Evolutionary conservation across 176 grass and related monocot genomes (phyloP).

Genomic region (Bolboschoenus planiculmis): DNA sequence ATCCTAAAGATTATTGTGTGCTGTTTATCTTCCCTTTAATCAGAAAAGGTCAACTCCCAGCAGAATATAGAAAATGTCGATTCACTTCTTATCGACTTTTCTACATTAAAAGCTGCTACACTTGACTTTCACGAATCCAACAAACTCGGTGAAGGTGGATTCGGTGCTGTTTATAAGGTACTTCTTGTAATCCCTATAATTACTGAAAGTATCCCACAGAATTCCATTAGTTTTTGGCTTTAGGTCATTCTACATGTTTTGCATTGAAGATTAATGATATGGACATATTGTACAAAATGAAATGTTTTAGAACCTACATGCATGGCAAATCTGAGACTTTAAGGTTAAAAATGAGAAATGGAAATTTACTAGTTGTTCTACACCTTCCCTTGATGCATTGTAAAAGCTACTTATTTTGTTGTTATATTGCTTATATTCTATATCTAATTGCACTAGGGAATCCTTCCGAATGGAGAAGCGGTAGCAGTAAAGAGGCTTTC

Average conservation of each 20-base stretch:
- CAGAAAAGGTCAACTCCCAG: not conserved
- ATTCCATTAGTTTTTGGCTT: not conserved
- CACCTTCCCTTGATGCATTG: not conserved
- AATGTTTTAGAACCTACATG: not conserved
- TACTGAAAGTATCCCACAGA: not conserved
- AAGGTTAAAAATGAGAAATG: not conserved
- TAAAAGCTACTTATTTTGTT: not conserved
- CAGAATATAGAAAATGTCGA: slow-evolving; percentile 18
- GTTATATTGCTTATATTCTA: not conserved
- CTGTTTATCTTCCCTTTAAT: not conserved
- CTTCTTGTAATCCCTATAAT: not conserved
- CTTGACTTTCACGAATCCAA: slow-evolving; percentile 28
- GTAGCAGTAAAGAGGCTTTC: slow-evolving; percentile 30
- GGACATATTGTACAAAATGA: not conserved
- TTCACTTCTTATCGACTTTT: slow-evolving; percentile 35
- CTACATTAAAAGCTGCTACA: slow-evolving; percentile 29
- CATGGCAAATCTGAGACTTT: not conserved
- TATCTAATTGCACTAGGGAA: not conserved
- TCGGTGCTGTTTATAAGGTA: slow-evolving; percentile 46
- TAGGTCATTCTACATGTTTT: not conserved
- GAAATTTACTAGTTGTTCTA: not conserved
- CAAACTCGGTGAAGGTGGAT: slow-evolving; percentile 41
- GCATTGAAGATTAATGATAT: not conserved
- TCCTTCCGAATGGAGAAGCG: slow-evolving; percentile 20
- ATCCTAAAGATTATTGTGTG: not conserved